A percentile compares a stretch with the other conserved stretches of the same genome.
phyloP scores from a whole-genome alignment of 176 grass and related monocot genomes.

The Musa acuminata region DNA sequence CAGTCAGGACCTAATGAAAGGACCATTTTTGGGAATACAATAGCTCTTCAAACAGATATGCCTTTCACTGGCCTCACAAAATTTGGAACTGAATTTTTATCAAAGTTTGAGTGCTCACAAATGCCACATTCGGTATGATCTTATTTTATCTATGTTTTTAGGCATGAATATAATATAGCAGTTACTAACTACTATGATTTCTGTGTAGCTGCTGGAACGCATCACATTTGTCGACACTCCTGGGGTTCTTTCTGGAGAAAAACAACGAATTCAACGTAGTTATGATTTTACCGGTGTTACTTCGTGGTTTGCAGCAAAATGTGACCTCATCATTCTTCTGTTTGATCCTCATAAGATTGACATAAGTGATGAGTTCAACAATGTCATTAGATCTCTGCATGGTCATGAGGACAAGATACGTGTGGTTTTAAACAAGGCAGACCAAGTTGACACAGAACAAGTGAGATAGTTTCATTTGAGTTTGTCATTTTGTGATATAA shows the following conservation, averaged over 20 bases:
- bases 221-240: conserved; percentile 96
- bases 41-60: conserved; percentile 98
- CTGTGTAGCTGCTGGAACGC: conserved; percentile 77
- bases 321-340: conserved; percentile 20
- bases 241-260: conserved; percentile 42
- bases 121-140: conserved; percentile 88
- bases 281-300: conserved; percentile 21
- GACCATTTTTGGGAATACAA: conserved; percentile 81
- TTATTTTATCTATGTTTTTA: background rate
- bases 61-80: conserved; percentile 88
- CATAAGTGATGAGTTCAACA: conserved; percentile 20
- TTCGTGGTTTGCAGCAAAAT: conserved; percentile 20
- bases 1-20: conserved; percentile 93
- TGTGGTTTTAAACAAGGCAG: conserved; percentile 29
- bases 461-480: conserved; percentile 16
- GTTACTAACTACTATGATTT: background rate
- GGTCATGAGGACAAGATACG: conserved; percentile 24
- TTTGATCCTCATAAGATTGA: conserved; percentile 24
- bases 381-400: conserved; percentile 13
- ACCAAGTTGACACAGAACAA: conserved; percentile 93
- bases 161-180: background rate
- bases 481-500: background rate
- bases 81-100: conserved; percentile 91
- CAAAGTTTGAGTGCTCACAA: conserved; percentile 98
- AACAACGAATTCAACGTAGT: conserved; percentile 21